Conservation (phyloP, 345 rosid species). For the Pelargonium nanum region DNA sequence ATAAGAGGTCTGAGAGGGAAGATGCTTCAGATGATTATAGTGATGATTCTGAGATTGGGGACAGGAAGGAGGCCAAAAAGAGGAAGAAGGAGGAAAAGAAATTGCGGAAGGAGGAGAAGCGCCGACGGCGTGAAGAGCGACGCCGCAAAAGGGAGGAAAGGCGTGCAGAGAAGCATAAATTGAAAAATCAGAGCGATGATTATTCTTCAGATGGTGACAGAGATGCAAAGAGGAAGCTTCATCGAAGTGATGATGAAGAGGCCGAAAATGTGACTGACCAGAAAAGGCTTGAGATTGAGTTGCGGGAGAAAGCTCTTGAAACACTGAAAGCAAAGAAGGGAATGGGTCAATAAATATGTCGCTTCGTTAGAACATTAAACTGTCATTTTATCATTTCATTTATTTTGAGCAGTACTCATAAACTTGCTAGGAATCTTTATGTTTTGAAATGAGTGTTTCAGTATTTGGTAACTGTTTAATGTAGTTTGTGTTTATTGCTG, state of each 20-base stretch:
- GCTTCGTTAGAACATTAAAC: conserved; percentile 13
- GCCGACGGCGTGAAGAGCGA: conserved; percentile 63
- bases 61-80: conserved; percentile 78
- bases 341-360: conserved; percentile 33
- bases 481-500: conserved; percentile 71
- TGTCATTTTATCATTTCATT: conserved; percentile 19
- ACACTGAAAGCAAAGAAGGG: conserved; percentile 94
- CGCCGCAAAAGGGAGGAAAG: conserved; percentile 68
- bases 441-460: conserved; percentile 12
- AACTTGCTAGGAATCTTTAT: conserved; percentile 18
- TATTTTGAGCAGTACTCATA: conserved; percentile 16
- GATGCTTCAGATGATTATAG: conserved; percentile 53
- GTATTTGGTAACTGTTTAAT: conserved; percentile 39
- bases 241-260: conserved; percentile 31
- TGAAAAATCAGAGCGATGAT: conserved; percentile 30
- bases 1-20: conserved; percentile 46
- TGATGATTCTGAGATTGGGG: conserved; percentile 57
- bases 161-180: conserved; percentile 53
- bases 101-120: conserved; percentile 71
- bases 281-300: conserved; percentile 82
- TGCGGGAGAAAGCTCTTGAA: conserved; percentile 88
- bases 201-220: conserved; percentile 46
- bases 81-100: conserved; percentile 86
- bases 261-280: conserved; percentile 43
- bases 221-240: conserved; percentile 17